Evolutionary conservation across 78 protist genomes (phyloP).

Genomic region (Dictyostelium firmibasis): DNA sequence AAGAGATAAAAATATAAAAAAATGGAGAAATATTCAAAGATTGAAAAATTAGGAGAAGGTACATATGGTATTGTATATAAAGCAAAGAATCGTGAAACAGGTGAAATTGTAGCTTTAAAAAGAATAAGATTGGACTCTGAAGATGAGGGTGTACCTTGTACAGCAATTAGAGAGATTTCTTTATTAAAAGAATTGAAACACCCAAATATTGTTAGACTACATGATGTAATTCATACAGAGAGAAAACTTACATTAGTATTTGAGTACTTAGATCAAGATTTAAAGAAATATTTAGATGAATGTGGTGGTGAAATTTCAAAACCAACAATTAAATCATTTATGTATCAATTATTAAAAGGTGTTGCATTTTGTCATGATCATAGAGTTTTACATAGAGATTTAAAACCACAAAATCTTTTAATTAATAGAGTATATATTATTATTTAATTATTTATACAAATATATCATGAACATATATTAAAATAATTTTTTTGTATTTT

Average conservation of each 20-base stretch:
- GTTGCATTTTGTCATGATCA: constrained; percentile 97
- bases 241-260: constrained; percentile 98
- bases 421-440: constrained; percentile 83
- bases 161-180: constrained; percentile 99
- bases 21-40: constrained; percentile 90
- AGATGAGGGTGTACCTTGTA: constrained; percentile 98
- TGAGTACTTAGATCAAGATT: constrained; percentile 98
- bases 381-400: constrained; percentile 98
- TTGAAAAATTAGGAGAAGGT: constrained; percentile 92
- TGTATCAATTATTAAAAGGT: constrained; percentile 97
- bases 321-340: constrained; percentile 85
- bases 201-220: constrained; percentile 94
- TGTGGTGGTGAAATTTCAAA: constrained; percentile 85
- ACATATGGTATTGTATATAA: constrained; percentile 91
- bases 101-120: constrained; percentile 91
- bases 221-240: constrained; percentile 93
- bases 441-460: neutral
- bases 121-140: constrained; percentile 90
- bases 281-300: constrained; percentile 94
- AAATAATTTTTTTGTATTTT: neutral
- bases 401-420: constrained; percentile 99
- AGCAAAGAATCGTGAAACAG: constrained; percentile 87
- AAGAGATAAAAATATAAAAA: neutral
- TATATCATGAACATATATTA: neutral
- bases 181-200: constrained; percentile 96